Evolutionary conservation across 768 basidiomycete genomes (phyloP).

Genomic region (Dioszegia hungarica): DNA sequence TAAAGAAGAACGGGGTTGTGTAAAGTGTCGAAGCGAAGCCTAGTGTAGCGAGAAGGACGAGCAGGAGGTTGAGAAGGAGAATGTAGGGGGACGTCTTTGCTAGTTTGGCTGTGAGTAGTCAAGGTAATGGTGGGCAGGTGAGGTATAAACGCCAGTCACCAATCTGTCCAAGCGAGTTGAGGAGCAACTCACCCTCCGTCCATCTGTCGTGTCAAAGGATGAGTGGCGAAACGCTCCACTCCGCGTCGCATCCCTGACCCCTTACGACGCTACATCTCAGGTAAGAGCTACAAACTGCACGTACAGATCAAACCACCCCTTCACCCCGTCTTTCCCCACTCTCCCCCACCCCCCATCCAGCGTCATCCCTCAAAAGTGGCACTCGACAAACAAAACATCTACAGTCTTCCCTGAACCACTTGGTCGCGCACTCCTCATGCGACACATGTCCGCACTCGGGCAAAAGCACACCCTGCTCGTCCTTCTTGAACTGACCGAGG

Average conservation of each 20-base stretch:
- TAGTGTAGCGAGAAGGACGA: conserved; percentile 13
- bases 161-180: not conserved
- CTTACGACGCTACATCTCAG: not conserved
- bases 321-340: not conserved
- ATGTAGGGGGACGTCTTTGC: conserved; percentile 7
- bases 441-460: conserved; percentile 59
- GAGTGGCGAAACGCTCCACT: too few relatives aligned
- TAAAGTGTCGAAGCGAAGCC: conserved; percentile 13
- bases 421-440: conserved; percentile 61
- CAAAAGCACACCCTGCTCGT: conserved; percentile 58
- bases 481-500: conserved; percentile 62
- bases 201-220: too few relatives aligned
- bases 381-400: conserved; percentile 65
- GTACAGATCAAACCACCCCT: not conserved
- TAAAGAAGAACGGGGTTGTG: conserved; percentile 13
- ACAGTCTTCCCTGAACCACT: conserved; percentile 60
- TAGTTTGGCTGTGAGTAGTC: not conserved
- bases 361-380: conserved; percentile 12
- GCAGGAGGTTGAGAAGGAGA: not conserved
- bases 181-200: not conserved
- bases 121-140: too few relatives aligned
- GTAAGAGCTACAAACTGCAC: not conserved
- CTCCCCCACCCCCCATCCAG: conserved; percentile 8
- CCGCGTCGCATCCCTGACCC: not conserved
- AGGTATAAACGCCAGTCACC: not conserved